Base-by-base conservation (phyloP, 257 asterid genomes). In the Solanum arcanum region DNA sequence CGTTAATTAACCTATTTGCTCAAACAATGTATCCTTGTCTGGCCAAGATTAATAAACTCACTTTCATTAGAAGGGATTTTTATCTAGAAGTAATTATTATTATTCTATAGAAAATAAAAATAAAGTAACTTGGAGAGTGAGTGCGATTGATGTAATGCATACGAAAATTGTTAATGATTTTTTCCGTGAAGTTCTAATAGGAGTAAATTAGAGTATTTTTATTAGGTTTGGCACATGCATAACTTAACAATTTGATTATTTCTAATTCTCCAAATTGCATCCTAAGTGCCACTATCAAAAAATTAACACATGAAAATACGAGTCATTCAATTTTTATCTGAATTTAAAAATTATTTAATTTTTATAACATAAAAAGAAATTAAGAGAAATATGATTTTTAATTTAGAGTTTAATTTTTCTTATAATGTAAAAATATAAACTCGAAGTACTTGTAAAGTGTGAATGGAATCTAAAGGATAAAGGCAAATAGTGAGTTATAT, bases 41-140 rank as follows among this genome's bases (percentile, higher is more conserved):
- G 4, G 72, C 60, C 82, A 42, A 70, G 6, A 60, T 27, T 60
- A 44, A 72, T 87, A 69, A 87, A 83, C 85, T 87, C 86, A 31
- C 86, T 62, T 77, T 87, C 88, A 27, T 59, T 76, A 29, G 37
- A 56, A 15, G 33, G 21, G 27, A 21, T 35, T 60, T 35, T 60
- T 5, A 44, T 75, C 8, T 31, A 68, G 41, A 82, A 35, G n/a
- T 46, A 77, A 56, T 77, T 78, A 44, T 44, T 11, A 64, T n/a
- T n/a, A n/a, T 27, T 12, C 6, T 11, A n/a, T 35, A 76, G 9
- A 41, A 3, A 25, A 8, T 4, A n/a, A 76, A 76, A 6, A 21
- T 37, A 27, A 20, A 72, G 39, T 10, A 9, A 21, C 21, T 37
- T 23, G 35, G 7, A 75, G 12, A 75, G 83, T 39, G 21, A 75